phyloP scores from a whole-genome alignment of 1,139 yeast species.

The Kodamaea anthophila region DNA sequence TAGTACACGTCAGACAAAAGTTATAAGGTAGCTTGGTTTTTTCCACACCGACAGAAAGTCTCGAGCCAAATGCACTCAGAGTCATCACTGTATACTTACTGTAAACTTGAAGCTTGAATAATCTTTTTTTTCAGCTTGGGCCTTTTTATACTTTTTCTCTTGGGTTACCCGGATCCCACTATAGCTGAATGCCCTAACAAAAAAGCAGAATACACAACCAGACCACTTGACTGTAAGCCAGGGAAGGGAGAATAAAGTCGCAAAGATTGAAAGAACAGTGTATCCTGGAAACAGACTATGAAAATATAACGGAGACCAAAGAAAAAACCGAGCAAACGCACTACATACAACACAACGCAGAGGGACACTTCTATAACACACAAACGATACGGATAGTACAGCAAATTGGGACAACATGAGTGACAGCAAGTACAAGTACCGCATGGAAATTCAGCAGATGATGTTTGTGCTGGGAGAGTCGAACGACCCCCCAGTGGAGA shows the following conservation, averaged over 20 bases:
- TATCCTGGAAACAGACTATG: too few species aligned
- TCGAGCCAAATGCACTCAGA: constrained; percentile 96
- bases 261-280: too few species aligned
- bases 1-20: constrained; percentile 24
- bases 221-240: too few species aligned
- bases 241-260: too few species aligned
- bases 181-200: neutral
- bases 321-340: too few species aligned
- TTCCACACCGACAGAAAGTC: constrained; percentile 88
- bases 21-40: constrained; percentile 80
- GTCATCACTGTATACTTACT: constrained; percentile 53
- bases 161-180: constrained; percentile 3
- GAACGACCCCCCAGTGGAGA: constrained; percentile 87
- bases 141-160: constrained; percentile 6
- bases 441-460: constrained; percentile 92
- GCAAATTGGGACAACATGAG: constrained; percentile 1
- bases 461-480: constrained; percentile 98
- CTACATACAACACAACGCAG: too few species aligned
- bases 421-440: constrained; percentile 59
- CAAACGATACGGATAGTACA: too few species aligned
- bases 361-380: too few species aligned
- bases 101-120: too few species aligned
- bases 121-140: too few species aligned
- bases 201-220: too few species aligned
- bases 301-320: too few species aligned